Conservation (phyloP, 805 yeast genomes). For the Candida ficus region DNA sequence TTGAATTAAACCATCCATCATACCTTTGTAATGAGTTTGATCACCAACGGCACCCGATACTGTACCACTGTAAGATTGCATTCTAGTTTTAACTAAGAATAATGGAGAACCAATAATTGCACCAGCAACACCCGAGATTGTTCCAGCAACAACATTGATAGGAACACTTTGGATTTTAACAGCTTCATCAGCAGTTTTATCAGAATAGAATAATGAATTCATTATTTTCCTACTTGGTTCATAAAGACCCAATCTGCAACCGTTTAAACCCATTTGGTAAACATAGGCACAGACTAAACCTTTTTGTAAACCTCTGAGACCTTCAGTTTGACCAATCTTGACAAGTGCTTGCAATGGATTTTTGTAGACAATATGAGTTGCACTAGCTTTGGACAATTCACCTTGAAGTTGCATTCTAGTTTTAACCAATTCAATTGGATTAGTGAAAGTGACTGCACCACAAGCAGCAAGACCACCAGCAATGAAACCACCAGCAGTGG, state of each 20-base stretch:
- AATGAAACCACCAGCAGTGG: constrained; percentile 71
- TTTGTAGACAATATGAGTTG: constrained; percentile 54
- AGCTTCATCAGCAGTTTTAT: constrained; percentile 30
- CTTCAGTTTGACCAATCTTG: constrained; percentile 73
- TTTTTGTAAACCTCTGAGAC: constrained; percentile 81
- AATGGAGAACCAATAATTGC: constrained; percentile 89
- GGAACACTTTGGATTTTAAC: constrained; percentile 43
- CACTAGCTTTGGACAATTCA: constrained; percentile 50
- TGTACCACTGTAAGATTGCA: constrained; percentile 82
- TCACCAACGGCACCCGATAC: constrained; percentile 64
- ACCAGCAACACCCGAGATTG: constrained; percentile 81
- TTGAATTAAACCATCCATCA: constrained; percentile 60
- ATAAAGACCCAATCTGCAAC: constrained; percentile 90
- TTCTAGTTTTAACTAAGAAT: constrained; percentile 88
- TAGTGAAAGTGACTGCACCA: constrained; percentile 95
- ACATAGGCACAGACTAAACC: constrained; percentile 86
- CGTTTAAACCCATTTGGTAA: constrained; percentile 88
- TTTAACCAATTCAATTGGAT: constrained; percentile 92
- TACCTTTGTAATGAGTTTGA: constrained; percentile 79
- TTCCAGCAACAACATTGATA: constrained; percentile 77
- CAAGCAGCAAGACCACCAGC: constrained; percentile 97
- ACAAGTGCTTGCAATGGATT: constrained; percentile 83
- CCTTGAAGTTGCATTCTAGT: constrained; percentile 97
- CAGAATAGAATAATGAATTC: constrained; percentile 52
- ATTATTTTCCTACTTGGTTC: constrained; percentile 72